Base-by-base conservation (phyloP, 2,329 filamentous ascomycete genomes). In the Thielaviopsis punctulata region DNA sequence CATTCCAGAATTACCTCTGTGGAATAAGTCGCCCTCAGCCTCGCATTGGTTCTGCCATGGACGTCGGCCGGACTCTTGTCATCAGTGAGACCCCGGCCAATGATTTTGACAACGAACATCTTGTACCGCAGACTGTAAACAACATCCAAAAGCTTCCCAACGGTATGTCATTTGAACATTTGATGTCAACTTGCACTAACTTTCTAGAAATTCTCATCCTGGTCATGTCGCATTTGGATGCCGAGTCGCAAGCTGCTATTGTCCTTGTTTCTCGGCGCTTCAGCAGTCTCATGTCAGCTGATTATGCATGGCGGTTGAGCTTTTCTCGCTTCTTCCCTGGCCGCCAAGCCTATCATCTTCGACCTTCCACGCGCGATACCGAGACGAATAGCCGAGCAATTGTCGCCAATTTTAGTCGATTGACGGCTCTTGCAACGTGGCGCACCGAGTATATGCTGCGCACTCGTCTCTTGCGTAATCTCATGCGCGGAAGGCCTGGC, bases 361-460 rank as follows among this genome's bases (percentile, higher is more conserved):
- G 48, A 1, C 68, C 68, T 59, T 69, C 72, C 21, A 65, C 69
- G 22, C 68, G 77, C 33, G 64, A 66, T 45, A 65, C 67, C 51
- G 79, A 78, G 60, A 15, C 30, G 30, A 65, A 64, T 52, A 69
- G 88, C 45, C 55, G 50, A 76, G 82, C 84, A 1, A 84, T 92
- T 61, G 77, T 78, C 59, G 84, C 88, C 45, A 77, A 79, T 57
- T 98, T 96, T 61, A 79, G 85, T 15, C 80, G 89, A 44, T 73
- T 98, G 52, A 93, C 86, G 9, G 74, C 80, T 3, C 68, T 89
- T 56, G 84, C 88, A n/a, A 92, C 89, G 8, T 96, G 92, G 90
- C 79, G 90, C 59, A 95, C 86, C 65, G 92, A 98, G 65, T 98
- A 96, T 61, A 83, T 96, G 47, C 69, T 95, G 53, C 77, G 92